A percentile compares a stretch with the other conserved stretches of the same genome.
phyloP scores from a whole-genome alignment of 1,139 yeast species.

The Zygosaccharomyces pseudobailii region DNA sequence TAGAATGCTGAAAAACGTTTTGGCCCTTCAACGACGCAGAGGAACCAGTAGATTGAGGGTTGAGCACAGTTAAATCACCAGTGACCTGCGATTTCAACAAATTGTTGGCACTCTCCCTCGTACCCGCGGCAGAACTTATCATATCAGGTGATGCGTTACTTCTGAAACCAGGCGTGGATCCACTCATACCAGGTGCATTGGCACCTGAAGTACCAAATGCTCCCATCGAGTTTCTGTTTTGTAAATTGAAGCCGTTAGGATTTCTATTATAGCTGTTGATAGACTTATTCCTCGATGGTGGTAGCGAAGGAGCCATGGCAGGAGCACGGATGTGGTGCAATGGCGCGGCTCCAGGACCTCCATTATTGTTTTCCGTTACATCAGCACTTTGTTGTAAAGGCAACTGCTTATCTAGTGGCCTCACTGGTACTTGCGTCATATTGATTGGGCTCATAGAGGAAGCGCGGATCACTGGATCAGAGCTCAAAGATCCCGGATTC shows the following conservation, averaged over 20 bases:
- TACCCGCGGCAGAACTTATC: conserved; percentile 2
- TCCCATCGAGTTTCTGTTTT: neutral
- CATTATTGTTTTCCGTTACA: neutral
- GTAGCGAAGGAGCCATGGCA: conserved; percentile 42
- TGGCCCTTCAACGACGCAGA: conserved; percentile 27
- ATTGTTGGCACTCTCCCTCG: conserved; percentile 19
- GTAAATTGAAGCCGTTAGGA: neutral
- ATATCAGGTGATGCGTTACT: neutral
- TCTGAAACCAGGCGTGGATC: conserved; percentile 10
- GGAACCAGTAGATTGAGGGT: conserved; percentile 39
- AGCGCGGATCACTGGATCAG: neutral
- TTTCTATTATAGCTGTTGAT: neutral
- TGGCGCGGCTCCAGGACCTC: conserved; percentile 6
- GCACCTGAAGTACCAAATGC: neutral
- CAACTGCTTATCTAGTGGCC: neutral
- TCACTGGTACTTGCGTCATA: conserved; percentile 2
- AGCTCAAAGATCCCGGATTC: neutral
- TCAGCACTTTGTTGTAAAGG: neutral
- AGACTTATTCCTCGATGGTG: conserved; percentile 55
- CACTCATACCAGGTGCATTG: conserved; percentile 9
- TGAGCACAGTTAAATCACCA: conserved; percentile 30
- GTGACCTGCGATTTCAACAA: conserved; percentile 21
- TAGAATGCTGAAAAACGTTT: conserved; percentile 48
- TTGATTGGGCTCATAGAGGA: neutral
- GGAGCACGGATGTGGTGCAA: conserved; percentile 25